phyloP scores from a whole-genome alignment of 106 monocot genomes.

The Allium cepa region DNA sequence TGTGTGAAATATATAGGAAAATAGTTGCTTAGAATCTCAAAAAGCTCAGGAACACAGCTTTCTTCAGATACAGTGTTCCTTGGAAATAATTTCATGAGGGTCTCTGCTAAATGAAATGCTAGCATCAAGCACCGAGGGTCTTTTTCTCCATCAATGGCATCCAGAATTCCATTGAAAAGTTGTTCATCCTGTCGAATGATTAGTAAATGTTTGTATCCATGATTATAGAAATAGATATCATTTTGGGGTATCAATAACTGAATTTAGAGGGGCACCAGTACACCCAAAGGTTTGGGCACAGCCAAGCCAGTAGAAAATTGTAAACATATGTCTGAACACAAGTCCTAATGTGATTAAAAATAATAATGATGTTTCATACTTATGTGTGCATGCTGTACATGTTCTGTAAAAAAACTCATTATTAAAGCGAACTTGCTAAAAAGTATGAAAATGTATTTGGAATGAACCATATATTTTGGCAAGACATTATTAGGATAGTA shows the following conservation, averaged over 20 bases:
- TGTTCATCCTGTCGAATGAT: slow-evolving; percentile 49
- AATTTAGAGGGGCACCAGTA: not conserved
- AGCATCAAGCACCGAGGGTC: slow-evolving; percentile 80
- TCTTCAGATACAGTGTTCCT: slow-evolving; percentile 35
- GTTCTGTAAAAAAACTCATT: too few relatives aligned
- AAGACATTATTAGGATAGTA: too few relatives aligned
- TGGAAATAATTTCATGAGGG: slow-evolving; percentile 42
- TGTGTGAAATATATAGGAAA: slow-evolving; percentile 93
- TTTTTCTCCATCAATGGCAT: slow-evolving; percentile 90
- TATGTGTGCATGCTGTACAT: too few relatives aligned
- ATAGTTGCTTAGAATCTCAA: slow-evolving; percentile 83
- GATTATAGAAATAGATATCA: not conserved
- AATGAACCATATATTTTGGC: too few relatives aligned
- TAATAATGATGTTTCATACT: too few relatives aligned
- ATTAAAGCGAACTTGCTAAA: too few relatives aligned
- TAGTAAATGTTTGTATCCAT: not conserved
- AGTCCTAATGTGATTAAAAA: too few relatives aligned
- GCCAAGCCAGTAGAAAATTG: not conserved
- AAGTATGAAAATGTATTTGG: too few relatives aligned
- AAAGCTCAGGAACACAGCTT: slow-evolving; percentile 48
- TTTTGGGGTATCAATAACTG: not conserved
- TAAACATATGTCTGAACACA: not conserved
- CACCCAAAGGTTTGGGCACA: not conserved
- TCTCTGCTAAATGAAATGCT: slow-evolving; percentile 61
- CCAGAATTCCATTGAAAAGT: slow-evolving; percentile 62